Conservation (phyloP, 345 rosid genomes). For the Pistacia atlantica region DNA sequence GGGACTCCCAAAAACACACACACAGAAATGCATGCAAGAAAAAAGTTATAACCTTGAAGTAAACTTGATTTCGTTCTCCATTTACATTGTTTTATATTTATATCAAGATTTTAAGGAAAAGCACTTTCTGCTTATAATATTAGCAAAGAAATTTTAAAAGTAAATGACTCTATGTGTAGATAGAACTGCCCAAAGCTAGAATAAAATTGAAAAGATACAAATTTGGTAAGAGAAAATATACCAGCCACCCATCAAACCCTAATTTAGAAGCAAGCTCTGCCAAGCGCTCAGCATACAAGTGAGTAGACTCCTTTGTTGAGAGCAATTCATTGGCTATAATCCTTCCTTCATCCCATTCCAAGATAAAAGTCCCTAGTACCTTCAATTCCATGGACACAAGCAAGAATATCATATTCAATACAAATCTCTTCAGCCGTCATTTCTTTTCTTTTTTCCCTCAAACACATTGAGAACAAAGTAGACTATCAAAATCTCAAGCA, state of each 20-base stretch:
- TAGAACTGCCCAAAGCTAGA: not conserved
- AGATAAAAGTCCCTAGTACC: constrained; percentile 88
- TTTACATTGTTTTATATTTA: not conserved
- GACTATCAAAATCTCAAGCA: not conserved
- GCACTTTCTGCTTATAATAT: not conserved
- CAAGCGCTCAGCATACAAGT: constrained; percentile 65
- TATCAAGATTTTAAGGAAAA: not conserved
- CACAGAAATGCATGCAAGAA: not conserved
- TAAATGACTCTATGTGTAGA: not conserved
- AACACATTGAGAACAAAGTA: not conserved
- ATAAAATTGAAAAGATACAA: not conserved
- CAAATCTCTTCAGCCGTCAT: not conserved
- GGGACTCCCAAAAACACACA: not conserved
- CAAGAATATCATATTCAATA: constrained; percentile 5
- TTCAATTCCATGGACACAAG: constrained; percentile 32
- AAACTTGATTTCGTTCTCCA: not conserved
- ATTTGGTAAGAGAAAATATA: constrained; percentile 24
- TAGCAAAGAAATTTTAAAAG: not conserved
- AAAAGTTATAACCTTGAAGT: not conserved
- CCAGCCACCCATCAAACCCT: constrained; percentile 96
- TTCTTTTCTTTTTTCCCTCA: not conserved
- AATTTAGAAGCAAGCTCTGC: constrained; percentile 65
- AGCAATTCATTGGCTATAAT: constrained; percentile 57
- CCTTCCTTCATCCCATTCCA: constrained; percentile 84
- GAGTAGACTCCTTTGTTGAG: constrained; percentile 69